Conservation (phyloP, 1,284 basidiomycete species). For the Puccinia novopanici region DNA sequence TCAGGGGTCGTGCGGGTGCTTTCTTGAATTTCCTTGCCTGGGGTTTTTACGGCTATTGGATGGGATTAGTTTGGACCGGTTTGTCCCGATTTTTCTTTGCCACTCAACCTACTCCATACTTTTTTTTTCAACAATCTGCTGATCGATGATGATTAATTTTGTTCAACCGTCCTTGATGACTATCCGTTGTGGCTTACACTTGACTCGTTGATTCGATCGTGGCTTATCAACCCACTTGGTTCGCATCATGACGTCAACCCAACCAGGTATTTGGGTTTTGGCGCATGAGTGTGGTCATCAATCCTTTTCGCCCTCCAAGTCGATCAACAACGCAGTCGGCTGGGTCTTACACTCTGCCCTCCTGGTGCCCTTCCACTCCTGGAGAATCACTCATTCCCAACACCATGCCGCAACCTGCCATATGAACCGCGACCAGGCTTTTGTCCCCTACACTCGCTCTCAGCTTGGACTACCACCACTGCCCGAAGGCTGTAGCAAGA, state of each 20-base stretch:
- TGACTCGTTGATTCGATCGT: background rate
- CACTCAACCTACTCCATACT: background rate
- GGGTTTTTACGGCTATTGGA: constrained; percentile 65
- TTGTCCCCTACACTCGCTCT: constrained; percentile 84
- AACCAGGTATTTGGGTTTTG: constrained; percentile 47
- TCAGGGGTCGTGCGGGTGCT: constrained; percentile 28
- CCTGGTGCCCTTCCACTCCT: constrained; percentile 95
- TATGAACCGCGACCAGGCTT: constrained; percentile 94
- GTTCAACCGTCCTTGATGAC: background rate
- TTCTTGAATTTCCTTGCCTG: constrained; percentile 59
- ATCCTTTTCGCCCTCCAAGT: constrained; percentile 92
- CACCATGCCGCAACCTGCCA: constrained; percentile 95
- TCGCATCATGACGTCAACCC: background rate
- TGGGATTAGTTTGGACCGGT: constrained; percentile 50
- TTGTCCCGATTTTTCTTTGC: background rate
- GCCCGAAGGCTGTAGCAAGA: constrained; percentile 62
- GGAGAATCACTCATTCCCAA: constrained; percentile 96
- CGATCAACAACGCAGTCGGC: constrained; percentile 88
- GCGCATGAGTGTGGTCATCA: constrained; percentile 73
- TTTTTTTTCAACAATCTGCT: background rate
- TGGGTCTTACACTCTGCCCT: constrained; percentile 91
- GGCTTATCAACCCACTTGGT: background rate
- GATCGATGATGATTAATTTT: background rate
- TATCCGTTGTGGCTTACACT: background rate
- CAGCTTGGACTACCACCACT: constrained; percentile 69